phyloP scores from a whole-genome alignment of 805 yeast species.

The Kodamaea hsintzibuensis region DNA sequence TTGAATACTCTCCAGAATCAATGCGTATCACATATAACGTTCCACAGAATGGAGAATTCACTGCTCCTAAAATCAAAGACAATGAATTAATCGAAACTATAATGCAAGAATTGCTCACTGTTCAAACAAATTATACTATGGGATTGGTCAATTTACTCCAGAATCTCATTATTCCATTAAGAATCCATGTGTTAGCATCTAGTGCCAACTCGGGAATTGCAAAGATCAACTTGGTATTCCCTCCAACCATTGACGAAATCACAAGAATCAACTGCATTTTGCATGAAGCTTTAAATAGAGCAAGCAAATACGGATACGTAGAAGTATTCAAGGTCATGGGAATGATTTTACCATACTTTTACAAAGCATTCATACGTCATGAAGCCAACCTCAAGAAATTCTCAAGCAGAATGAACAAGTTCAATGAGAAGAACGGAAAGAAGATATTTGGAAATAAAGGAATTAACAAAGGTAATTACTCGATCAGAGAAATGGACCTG shows the following conservation, averaged over 20 bases:
- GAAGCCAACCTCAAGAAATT: constrained; percentile 86
- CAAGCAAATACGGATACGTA: constrained; percentile 66
- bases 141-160: constrained; percentile 74
- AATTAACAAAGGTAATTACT: constrained; percentile 31
- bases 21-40: constrained; percentile 70
- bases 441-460: constrained; percentile 28
- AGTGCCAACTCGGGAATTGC: constrained; percentile 57
- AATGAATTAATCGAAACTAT: constrained; percentile 44
- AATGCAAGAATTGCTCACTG: constrained; percentile 62
- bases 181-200: constrained; percentile 65
- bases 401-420: constrained; percentile 49
- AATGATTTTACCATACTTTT: constrained; percentile 82
- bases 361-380: constrained; percentile 89
- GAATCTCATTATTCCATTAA: constrained; percentile 72
- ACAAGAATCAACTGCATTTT: constrained; percentile 86
- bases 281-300: constrained; percentile 68
- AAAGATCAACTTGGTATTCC: constrained; percentile 75
- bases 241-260: constrained; percentile 94
- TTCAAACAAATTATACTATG: constrained; percentile 76
- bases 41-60: constrained; percentile 36
- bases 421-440: constrained; percentile 28
- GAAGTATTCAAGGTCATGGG: constrained; percentile 83
- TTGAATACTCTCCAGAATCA: constrained; percentile 90
- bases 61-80: constrained; percentile 8
- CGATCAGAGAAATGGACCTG: constrained; percentile 35